Conservation (phyloP, 176 grass and related monocot genomes). For the Leersia perrieri region DNA sequence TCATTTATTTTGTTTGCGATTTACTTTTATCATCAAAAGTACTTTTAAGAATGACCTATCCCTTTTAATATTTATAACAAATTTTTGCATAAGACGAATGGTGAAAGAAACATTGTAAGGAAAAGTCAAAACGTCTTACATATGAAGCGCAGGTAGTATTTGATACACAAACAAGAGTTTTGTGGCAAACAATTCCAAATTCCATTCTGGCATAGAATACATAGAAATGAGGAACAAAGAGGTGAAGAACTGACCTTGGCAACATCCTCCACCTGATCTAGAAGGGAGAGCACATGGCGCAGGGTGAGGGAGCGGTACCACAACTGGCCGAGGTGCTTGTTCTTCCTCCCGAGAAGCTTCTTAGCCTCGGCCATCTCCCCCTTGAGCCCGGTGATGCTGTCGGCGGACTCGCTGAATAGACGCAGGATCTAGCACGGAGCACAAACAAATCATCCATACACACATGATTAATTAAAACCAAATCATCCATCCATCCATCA, state of each 20-base stretch:
- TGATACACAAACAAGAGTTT: background rate
- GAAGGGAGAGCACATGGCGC: conserved; percentile 70
- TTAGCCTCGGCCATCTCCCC: conserved; percentile 87
- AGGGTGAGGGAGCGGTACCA: conserved; percentile 96
- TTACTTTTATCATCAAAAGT: too few species aligned
- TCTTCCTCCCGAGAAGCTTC: conserved; percentile 80
- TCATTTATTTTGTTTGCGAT: too few species aligned
- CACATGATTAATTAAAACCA: too few species aligned
- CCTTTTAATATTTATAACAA: too few species aligned
- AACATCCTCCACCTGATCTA: conserved; percentile 89
- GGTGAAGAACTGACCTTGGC: conserved; percentile 63
- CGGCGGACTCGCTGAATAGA: conserved; percentile 83
- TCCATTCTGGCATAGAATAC: background rate
- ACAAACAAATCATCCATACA: too few species aligned
- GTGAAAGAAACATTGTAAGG: too few species aligned
- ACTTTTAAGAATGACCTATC: too few species aligned
- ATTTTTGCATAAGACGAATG: too few species aligned
- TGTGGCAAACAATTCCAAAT: background rate
- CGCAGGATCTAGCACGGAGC: conserved; percentile 94
- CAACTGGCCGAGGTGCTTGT: conserved; percentile 82
- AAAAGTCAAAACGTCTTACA: too few species aligned
- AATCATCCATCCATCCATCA: too few species aligned
- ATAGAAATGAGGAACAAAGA: background rate
- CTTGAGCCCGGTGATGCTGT: conserved; percentile 88
- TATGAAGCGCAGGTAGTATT: too few species aligned